phyloP scores from a whole-genome alignment of 1,284 basidiomycete genomes.

The Papiliotrema nemorosa region DNA sequence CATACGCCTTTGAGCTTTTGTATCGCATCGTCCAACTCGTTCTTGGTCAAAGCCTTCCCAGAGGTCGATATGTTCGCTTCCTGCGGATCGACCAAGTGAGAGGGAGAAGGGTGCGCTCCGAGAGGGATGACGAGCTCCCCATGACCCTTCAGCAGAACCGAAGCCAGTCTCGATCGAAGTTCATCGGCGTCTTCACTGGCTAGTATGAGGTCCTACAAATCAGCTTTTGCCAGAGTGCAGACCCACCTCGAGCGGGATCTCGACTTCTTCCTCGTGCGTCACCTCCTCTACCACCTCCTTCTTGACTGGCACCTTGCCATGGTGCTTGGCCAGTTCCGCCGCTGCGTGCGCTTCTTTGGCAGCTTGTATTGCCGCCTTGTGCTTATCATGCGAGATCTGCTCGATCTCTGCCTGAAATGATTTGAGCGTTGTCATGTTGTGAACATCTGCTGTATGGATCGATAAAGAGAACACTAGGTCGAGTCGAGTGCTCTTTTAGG shows the following conservation, averaged over 20 bases:
- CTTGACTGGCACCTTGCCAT: constrained; percentile 30
- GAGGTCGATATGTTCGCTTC: constrained; percentile 4
- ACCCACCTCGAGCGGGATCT: constrained; percentile 35
- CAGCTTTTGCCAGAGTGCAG: too few species aligned
- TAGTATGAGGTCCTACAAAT: constrained; percentile 23
- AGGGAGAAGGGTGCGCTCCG: constrained; percentile 37
- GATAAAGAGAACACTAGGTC: background rate
- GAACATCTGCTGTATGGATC: background rate
- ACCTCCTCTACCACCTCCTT: constrained; percentile 12
- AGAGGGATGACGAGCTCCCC: constrained; percentile 43
- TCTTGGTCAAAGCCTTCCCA: constrained; percentile 22
- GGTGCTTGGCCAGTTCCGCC: constrained; percentile 40
- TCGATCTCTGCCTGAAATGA: constrained; percentile 50
- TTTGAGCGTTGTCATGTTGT: constrained; percentile 42
- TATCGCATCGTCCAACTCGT: constrained; percentile 25
- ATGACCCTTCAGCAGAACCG: constrained; percentile 35
- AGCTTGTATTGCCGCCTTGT: constrained; percentile 33
- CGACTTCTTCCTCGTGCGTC: constrained; percentile 12
- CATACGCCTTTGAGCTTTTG: constrained; percentile 22
- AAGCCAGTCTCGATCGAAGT: constrained; percentile 34
- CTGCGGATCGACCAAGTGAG: constrained; percentile 20
- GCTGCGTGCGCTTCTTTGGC: constrained; percentile 39
- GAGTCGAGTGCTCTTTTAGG: background rate
- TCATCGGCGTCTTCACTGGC: constrained; percentile 25
- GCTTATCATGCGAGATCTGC: constrained; percentile 42